A percentile compares a stretch with the other conserved stretches of the same genome.
phyloP scores from a whole-genome alignment of 2,329 filamentous ascomycete genomes.

The Xylaria sp. region DNA sequence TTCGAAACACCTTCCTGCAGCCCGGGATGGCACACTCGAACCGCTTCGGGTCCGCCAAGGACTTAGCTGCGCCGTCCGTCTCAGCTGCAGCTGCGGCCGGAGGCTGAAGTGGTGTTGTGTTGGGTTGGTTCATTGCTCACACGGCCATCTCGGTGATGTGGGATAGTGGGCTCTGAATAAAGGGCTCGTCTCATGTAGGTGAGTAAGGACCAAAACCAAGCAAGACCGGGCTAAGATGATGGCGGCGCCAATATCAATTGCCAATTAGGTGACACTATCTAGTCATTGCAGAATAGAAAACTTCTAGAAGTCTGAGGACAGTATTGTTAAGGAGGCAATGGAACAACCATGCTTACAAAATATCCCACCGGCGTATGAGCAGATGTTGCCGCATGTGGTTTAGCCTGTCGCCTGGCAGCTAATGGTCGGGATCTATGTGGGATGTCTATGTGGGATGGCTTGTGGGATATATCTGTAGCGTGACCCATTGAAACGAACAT shows the following conservation, averaged over 20 bases:
- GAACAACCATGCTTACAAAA: constrained; percentile 24
- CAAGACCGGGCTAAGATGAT: constrained; percentile 2
- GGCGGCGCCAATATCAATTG: background rate
- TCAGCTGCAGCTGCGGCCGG: background rate
- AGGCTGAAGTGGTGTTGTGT: background rate
- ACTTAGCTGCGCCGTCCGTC: constrained; percentile 22
- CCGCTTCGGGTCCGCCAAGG: constrained; percentile 28
- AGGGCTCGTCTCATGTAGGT: background rate
- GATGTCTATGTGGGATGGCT: constrained; percentile 15
- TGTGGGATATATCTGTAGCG: constrained; percentile 12
- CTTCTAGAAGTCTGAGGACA: background rate
- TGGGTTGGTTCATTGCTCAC: constrained; percentile 18
- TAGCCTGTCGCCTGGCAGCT: constrained; percentile 19
- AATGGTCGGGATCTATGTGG: constrained; percentile 16
- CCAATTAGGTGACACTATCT: background rate
- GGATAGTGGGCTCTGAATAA: constrained; percentile 15
- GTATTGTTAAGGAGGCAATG: background rate
- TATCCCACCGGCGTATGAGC: constrained; percentile 25
- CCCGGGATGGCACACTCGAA: constrained; percentile 42
- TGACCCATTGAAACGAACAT: background rate
- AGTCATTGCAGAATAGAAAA: background rate
- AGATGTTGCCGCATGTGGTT: constrained; percentile 10
- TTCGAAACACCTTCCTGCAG: constrained; percentile 42
- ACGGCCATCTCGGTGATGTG: constrained; percentile 28
- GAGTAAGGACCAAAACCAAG: background rate